Evolutionary conservation across 225 moss, liverwort and hornwort genomes (phyloP), one percentile per base, ranked within the genome.

Genomic region (Rhytidiadelphus loreus): DNA sequence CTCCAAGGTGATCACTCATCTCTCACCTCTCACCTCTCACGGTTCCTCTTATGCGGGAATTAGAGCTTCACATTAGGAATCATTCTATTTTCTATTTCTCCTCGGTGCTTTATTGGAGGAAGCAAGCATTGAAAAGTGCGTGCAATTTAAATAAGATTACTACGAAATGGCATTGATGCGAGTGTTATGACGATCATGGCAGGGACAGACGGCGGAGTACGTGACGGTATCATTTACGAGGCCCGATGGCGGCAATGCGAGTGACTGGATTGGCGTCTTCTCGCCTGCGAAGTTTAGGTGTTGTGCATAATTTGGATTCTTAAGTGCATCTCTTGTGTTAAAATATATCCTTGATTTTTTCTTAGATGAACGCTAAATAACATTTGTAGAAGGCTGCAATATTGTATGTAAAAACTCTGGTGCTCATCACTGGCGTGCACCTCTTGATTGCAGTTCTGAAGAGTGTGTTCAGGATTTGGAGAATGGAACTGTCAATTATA

Each of bases 261-360:
- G 89, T 63, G 96, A 96, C 88, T 96, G 95, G 95, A 95, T 96
- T 84, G 96, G 91, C 21, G 89, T 95, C 82, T 95, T 96, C 88
- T 95, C 95, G 35, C 96, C 96, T 28, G 95, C 91, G n/a, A 90
- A 92, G 32, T 94, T 96, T 85, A 88, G 93, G 96, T 95, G 60
- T 17, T 77, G 25, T 55, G 71, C 71, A 37, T 43, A 43, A 44
- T 80, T 52, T 77, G 58, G 4, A 4, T 87, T 53, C 58, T 79
- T 12, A 50, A 13, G 4, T 44, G 24, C 5, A 43, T 12, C 30
- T 46, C n/a, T 77, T 35, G 20, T 57, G 59, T 32, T 28, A 32
- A 22, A 82, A 29, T 37, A 6, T 62, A 39, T 60, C 35, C 56
- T 81, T 72, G 24, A 44, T 30, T 62, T 81, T 44, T 48, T 50